A percentile compares a stretch with the other conserved stretches of the same genome.
Evolutionary conservation across 768 basidiomycete species (phyloP).

Genomic region (Russula sp.): DNA sequence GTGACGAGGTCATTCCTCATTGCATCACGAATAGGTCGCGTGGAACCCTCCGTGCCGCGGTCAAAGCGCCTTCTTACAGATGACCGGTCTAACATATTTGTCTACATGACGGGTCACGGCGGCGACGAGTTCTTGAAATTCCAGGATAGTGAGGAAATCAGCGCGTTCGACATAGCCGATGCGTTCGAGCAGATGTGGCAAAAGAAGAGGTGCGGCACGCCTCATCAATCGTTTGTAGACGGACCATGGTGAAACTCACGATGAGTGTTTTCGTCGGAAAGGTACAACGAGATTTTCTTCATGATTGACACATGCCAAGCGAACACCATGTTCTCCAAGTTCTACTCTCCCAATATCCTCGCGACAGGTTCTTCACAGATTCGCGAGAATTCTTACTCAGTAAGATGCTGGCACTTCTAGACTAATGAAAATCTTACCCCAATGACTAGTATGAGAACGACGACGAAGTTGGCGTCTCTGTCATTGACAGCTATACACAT

Average conservation of each 20-base stretch:
- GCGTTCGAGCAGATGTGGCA: constrained; percentile 99
- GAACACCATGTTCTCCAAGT: constrained; percentile 88
- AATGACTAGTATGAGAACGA: constrained; percentile 78
- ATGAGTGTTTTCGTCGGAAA: constrained; percentile 25
- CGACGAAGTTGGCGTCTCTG: constrained; percentile 88
- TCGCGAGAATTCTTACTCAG: constrained; percentile 91
- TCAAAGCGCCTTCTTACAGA: constrained; percentile 91
- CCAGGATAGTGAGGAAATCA: constrained; percentile 98
- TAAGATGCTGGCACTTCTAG: constrained; percentile 33
- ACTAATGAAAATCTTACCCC: neutral
- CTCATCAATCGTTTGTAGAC: neutral
- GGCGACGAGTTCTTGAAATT: constrained; percentile 99
- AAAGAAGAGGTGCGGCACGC: constrained; percentile 64
- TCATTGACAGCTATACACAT: constrained; percentile 94
- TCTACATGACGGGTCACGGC: constrained; percentile 98
- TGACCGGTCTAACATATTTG: constrained; percentile 86
- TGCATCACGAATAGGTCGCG: constrained; percentile 53
- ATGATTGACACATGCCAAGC: constrained; percentile 99
- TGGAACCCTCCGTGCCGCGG: constrained; percentile 77
- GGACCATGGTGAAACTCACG: neutral
- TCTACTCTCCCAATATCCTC: constrained; percentile 90
- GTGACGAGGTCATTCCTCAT: neutral
- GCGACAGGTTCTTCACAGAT: constrained; percentile 83
- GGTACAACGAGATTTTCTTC: constrained; percentile 94
- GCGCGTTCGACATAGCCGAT: constrained; percentile 94